Evolutionary conservation across 345 rosid genomes (phyloP).

Genomic region (Eutrema yunnanense): DNA sequence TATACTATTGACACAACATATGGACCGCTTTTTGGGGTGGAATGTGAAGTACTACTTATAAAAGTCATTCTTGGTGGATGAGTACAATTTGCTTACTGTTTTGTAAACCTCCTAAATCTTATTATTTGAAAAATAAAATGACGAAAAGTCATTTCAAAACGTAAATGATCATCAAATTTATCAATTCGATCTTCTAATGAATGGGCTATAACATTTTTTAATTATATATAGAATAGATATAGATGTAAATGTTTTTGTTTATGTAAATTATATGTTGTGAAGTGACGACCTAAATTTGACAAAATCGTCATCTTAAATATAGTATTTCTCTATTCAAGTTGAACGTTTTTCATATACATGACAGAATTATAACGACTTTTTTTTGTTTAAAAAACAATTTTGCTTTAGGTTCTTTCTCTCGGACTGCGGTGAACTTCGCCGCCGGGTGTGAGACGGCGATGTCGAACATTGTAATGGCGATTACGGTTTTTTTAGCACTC

Average conservation of each 20-base stretch:
- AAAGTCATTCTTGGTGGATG: slow-evolving; percentile 18
- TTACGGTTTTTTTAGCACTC: slow-evolving; percentile 62
- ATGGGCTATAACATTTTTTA: neutral
- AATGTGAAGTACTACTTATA: slow-evolving; percentile 3
- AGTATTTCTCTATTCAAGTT: neutral
- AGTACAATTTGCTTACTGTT: neutral
- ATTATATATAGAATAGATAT: neutral
- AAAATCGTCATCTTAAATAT: neutral
- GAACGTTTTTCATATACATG: neutral
- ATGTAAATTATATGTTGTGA: neutral
- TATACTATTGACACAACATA: neutral
- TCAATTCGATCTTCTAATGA: neutral
- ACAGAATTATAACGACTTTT: neutral
- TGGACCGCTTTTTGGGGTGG: slow-evolving; percentile 17
- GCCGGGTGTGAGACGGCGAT: slow-evolving; percentile 80
- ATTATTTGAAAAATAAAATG: neutral
- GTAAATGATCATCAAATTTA: neutral
- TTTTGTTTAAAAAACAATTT: too few species aligned
- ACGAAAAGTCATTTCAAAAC: neutral
- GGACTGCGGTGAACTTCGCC: slow-evolving; percentile 79
- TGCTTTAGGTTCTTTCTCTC: slow-evolving; percentile 75
- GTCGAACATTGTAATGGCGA: slow-evolving; percentile 85
- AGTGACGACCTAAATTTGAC: neutral
- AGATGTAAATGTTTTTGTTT: neutral
- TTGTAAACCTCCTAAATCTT: neutral